These are phyloP conservation scores for Sicyos baderoa DNA, from an alignment of 306 rosid species.

Conservation along the genomic window DNA sequence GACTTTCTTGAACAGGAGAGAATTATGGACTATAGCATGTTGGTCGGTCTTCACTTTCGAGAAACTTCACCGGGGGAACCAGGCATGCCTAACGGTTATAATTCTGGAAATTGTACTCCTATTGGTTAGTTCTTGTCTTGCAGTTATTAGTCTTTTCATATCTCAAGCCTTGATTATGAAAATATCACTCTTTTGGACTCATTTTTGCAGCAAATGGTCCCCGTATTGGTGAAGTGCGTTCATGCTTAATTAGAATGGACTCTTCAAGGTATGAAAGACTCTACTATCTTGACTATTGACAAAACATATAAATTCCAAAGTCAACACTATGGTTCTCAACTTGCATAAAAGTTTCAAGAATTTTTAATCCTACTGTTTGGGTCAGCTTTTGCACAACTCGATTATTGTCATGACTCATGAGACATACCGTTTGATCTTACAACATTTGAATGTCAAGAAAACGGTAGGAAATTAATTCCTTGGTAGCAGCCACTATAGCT, in stretches of 20 bases:
- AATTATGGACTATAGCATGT: constrained; percentile 92
- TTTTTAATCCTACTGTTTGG: too few species aligned
- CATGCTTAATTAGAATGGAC: constrained; percentile 18
- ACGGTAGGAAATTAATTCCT: too few species aligned
- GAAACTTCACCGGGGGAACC: constrained; percentile 34
- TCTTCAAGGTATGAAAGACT: background rate
- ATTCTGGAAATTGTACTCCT: constrained; percentile 33
- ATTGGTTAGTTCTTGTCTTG: constrained; percentile 21
- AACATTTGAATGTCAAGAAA: too few species aligned
- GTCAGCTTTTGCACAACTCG: too few species aligned
- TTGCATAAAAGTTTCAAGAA: background rate
- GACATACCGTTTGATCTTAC: too few species aligned
- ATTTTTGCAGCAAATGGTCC: constrained; percentile 26
- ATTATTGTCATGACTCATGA: too few species aligned
- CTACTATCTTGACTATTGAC: background rate
- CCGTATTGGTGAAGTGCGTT: background rate
- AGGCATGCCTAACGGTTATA: constrained; percentile 27
- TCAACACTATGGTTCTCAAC: background rate
- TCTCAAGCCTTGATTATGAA: background rate
- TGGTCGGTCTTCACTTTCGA: constrained; percentile 86
- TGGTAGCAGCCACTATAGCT: too few species aligned
- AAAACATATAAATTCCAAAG: background rate
- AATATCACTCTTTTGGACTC: constrained; percentile 12
- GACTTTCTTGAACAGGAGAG: constrained; percentile 89
- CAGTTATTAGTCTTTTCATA: background rate